Evolutionary conservation across 768 basidiomycete genomes (phyloP), one percentile per base, ranked within the genome.

Genomic region (Tephrocybe rancida): DNA sequence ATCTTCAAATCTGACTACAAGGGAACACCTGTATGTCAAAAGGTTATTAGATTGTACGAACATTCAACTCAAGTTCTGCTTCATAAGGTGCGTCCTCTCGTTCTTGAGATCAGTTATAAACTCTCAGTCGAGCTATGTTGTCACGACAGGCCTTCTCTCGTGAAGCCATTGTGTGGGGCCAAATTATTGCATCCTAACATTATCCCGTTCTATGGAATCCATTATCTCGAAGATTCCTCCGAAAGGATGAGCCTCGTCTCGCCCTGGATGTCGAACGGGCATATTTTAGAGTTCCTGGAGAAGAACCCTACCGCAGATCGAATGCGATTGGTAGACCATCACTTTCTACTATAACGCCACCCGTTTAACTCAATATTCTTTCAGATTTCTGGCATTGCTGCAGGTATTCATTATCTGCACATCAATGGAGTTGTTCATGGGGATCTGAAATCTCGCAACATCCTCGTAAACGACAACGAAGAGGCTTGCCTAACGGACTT

Each of bases 401-500:
- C 50, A 39, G 73, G 73, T 3, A 48, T 74, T 14, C 41, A 60
- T 1, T 72, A 74, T 56, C 62, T 74, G 14, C 73, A 73, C 52
- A 59, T 50, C 14, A 60, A 64, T 35, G 57, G 64, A 7, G 65
- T 80, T 21, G 65, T 77, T n/a, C 79, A 77, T 46, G 77, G 77
- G 0, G 77, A 80, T 48, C 61, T 80, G 16, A 76, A 74, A 54
- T 72, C 70, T 21, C 75, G 74, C 43, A 53, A 62, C 59, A 34
- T 32, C 22, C 35, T 30, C 26, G 29, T 21, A 6, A 16, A 38
- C 14, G 39, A 35, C 18, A 39, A 14, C 14, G 71, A 14, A 64
- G 65, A 24, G 78, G 79, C 18, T 1, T 77, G 76, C 49, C 64
- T 82, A 5, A 73, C 78, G n/a, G 79, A 82, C 60, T 81, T 82